Evolutionary conservation across 257 asterid species (phyloP).

Genomic region (Pogostemon cablin): DNA sequence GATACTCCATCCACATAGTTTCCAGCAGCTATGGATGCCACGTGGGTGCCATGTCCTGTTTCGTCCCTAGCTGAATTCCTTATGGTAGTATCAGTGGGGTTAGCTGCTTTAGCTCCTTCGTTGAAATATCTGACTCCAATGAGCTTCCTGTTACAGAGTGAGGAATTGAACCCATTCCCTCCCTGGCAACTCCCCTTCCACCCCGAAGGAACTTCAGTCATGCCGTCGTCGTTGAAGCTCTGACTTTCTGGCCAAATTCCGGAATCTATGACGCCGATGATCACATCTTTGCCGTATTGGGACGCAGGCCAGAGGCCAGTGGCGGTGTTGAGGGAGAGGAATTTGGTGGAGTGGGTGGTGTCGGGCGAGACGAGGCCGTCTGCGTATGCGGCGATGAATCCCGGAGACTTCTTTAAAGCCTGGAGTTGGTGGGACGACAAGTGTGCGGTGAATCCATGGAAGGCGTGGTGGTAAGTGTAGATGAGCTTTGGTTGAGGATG

Average conservation of each 20-base stretch:
- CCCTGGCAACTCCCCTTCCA: constrained; percentile 45
- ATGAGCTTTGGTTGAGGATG: not conserved
- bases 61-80: constrained; percentile 34
- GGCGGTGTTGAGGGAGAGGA: constrained; percentile 36
- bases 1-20: constrained; percentile 31
- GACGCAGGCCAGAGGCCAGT: constrained; percentile 51
- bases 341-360: constrained; percentile 37
- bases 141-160: constrained; percentile 44
- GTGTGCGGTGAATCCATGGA: constrained; percentile 37
- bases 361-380: constrained; percentile 21
- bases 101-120: constrained; percentile 27
- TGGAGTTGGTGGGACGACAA: constrained; percentile 23
- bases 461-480: constrained; percentile 29
- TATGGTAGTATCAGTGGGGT: not conserved
- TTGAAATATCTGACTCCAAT: constrained; percentile 43
- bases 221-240: constrained; percentile 43
- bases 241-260: constrained; percentile 56
- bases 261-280: constrained; percentile 42
- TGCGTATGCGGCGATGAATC: constrained; percentile 30
- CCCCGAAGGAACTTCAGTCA: constrained; percentile 35
- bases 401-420: constrained; percentile 30
- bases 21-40: constrained; percentile 35
- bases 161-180: constrained; percentile 40
- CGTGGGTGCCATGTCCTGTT: constrained; percentile 30
- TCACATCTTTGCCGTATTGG: constrained; percentile 43